Percentiles rank a stretch among this genome's conserved stretches.
phyloP scores from a whole-genome alignment of 2,329 filamentous ascomycete species.

The Corynespora cassiicola region DNA sequence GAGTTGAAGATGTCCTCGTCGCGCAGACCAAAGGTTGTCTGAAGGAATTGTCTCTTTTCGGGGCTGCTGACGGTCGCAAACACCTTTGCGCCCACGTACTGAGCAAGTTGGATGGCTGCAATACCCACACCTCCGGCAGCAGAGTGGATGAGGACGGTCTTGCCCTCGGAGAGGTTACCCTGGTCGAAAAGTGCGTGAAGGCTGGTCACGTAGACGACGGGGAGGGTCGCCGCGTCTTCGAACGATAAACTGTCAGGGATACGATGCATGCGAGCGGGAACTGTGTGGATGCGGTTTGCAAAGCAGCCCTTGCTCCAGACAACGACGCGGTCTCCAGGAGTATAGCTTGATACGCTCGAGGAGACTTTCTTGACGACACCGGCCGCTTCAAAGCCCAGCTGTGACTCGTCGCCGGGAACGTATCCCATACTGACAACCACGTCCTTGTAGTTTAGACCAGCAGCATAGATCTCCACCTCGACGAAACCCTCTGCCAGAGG shows the following conservation, averaged over 20 bases:
- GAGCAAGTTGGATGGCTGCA: slow-evolving; percentile 16
- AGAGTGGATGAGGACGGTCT: slow-evolving; percentile 32
- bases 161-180: slow-evolving; percentile 26
- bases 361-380: slow-evolving; percentile 13
- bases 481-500: slow-evolving; percentile 22
- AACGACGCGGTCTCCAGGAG: slow-evolving; percentile 4
- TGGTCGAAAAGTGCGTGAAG: slow-evolving; percentile 23
- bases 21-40: slow-evolving; percentile 20
- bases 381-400: slow-evolving; percentile 17
- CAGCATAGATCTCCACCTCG: slow-evolving; percentile 31
- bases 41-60: slow-evolving; percentile 24
- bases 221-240: slow-evolving; percentile 18
- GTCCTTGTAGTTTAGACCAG: slow-evolving; percentile 18
- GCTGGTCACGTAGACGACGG: slow-evolving; percentile 5
- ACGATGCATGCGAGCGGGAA: slow-evolving; percentile 6
- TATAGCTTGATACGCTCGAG: background rate
- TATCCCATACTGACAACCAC: slow-evolving; percentile 30
- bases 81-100: slow-evolving; percentile 22
- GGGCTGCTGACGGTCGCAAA: slow-evolving; percentile 21
- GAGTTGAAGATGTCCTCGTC: slow-evolving; percentile 38
- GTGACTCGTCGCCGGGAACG: slow-evolving; percentile 15
- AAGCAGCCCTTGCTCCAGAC: slow-evolving; percentile 3
- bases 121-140: slow-evolving; percentile 24
- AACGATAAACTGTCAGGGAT: slow-evolving; percentile 16
- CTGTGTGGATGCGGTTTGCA: slow-evolving; percentile 6